These are phyloP conservation scores for Nicotiana sylvestris DNA, from an alignment of 257 asterid genomes.

Conservation along the genomic window DNA sequence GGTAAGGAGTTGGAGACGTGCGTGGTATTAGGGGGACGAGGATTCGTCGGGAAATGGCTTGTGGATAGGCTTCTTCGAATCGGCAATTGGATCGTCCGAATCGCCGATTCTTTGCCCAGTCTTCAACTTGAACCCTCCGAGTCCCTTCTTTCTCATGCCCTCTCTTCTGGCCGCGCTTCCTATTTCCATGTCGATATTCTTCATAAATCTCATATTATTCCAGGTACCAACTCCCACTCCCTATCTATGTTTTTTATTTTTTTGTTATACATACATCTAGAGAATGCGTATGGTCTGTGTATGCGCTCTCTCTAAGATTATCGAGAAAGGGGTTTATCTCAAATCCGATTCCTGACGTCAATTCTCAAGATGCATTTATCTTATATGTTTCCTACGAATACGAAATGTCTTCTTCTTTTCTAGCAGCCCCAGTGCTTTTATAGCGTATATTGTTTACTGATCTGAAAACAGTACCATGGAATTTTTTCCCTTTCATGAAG, in stretches of 20 bases:
- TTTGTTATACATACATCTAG: not conserved
- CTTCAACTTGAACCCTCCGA: slow-evolving; percentile 49
- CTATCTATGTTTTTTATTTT: too few species aligned
- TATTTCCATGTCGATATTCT: slow-evolving; percentile 66
- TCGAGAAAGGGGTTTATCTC: too few species aligned
- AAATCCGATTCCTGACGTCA: too few species aligned
- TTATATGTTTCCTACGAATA: too few species aligned
- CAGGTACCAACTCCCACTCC: slow-evolving; percentile 34
- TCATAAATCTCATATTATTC: slow-evolving; percentile 42
- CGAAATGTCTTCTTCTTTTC: not conserved
- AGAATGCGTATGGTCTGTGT: not conserved
- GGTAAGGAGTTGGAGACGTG: slow-evolving; percentile 45
- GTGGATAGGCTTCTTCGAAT: slow-evolving; percentile 66
- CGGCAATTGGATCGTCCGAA: slow-evolving; percentile 76
- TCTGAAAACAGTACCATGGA: not conserved
- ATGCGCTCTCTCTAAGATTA: not conserved
- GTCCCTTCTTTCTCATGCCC: slow-evolving; percentile 51
- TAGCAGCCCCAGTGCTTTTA: not conserved
- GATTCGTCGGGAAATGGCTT: slow-evolving; percentile 70
- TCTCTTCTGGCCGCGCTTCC: slow-evolving; percentile 60
- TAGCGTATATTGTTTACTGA: not conserved
- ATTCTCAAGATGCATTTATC: not conserved
- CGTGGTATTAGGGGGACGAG: slow-evolving; percentile 81
- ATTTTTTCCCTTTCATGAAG: not conserved
- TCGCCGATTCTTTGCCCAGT: slow-evolving; percentile 52